Evolutionary conservation across 768 basidiomycete genomes (phyloP).

Genomic region (Strobilomyces dryophilus): DNA sequence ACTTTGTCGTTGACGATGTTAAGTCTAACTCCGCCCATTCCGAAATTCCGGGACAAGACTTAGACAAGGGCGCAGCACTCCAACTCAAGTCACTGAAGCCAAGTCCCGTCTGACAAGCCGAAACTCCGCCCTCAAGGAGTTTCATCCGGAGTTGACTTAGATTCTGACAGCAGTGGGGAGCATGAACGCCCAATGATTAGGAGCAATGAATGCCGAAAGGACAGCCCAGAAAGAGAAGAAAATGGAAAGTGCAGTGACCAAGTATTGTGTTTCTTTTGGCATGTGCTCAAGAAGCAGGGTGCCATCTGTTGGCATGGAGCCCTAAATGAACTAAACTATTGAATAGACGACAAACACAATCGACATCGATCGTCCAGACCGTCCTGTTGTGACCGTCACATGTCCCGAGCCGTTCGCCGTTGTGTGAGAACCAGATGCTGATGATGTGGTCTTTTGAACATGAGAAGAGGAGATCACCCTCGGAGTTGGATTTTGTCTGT

Average conservation of each 20-base stretch:
- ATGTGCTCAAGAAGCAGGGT: conserved; percentile 90
- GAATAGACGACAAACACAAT: too few relatives aligned
- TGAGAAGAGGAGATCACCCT: conserved; percentile 94
- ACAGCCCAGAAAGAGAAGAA: conserved; percentile 96
- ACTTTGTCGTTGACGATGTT: too few relatives aligned
- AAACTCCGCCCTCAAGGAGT: too few relatives aligned
- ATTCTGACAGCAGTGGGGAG: too few relatives aligned
- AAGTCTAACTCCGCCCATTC: too few relatives aligned
- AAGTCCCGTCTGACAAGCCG: too few relatives aligned
- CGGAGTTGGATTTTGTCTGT: conserved; percentile 95
- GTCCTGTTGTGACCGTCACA: conserved; percentile 95
- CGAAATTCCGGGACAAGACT: too few relatives aligned
- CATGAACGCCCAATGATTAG: conserved; percentile 71
- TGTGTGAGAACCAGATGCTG: conserved; percentile 97
- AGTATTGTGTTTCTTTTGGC: conserved; percentile 86
- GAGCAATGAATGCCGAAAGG: conserved; percentile 73
- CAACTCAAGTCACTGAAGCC: too few relatives aligned
- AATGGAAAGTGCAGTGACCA: conserved; percentile 88
- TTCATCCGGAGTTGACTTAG: too few relatives aligned
- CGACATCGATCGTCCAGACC: conserved; percentile 95
- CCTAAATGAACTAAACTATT: conserved; percentile 41
- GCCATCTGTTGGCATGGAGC: conserved; percentile 96
- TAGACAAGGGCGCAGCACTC: too few relatives aligned
- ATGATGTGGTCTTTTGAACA: conserved; percentile 94
- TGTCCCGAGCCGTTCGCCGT: conserved; percentile 95